phyloP scores from a whole-genome alignment of 1,139 yeast genomes.

The Taphrina confusa region DNA sequence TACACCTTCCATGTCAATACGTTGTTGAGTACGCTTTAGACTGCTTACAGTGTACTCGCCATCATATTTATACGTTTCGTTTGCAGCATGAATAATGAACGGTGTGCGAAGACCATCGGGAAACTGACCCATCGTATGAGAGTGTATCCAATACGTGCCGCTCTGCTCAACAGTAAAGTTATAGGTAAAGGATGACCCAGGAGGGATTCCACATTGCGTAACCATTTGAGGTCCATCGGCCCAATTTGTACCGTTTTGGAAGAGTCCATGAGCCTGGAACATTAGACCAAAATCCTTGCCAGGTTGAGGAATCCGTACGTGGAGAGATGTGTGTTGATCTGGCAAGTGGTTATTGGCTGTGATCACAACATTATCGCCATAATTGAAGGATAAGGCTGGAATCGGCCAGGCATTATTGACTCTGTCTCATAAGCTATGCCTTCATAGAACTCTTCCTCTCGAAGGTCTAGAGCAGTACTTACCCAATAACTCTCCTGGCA shows the following conservation, averaged over 20 bases:
- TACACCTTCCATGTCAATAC: not conserved
- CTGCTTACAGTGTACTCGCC: constrained; percentile 64
- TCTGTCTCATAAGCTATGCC: too few relatives aligned
- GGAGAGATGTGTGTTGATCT: constrained; percentile 46
- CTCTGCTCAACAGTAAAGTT: constrained; percentile 84
- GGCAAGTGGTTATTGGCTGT: constrained; percentile 68
- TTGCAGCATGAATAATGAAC: constrained; percentile 64
- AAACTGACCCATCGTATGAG: constrained; percentile 81
- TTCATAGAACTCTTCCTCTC: not conserved
- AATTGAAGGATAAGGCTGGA: constrained; percentile 69
- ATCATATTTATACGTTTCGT: constrained; percentile 62
- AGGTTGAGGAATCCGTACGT: not conserved
- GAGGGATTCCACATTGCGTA: constrained; percentile 75
- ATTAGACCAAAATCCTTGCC: constrained; percentile 47
- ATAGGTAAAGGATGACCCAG: constrained; percentile 65
- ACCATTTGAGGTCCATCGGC: constrained; percentile 90
- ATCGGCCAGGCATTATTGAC: constrained; percentile 63
- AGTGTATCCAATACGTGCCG: constrained; percentile 95
- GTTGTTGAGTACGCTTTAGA: not conserved
- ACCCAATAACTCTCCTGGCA: constrained; percentile 65
- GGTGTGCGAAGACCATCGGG: constrained; percentile 90
- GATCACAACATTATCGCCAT: constrained; percentile 74
- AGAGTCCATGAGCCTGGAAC: constrained; percentile 84
- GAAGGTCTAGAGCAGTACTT: too few relatives aligned
- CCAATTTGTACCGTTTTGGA: constrained; percentile 68